Evolutionary conservation across 768 basidiomycete species (phyloP), one percentile per base, ranked within the genome.

Genomic region (Auriscalpium orientale): DNA sequence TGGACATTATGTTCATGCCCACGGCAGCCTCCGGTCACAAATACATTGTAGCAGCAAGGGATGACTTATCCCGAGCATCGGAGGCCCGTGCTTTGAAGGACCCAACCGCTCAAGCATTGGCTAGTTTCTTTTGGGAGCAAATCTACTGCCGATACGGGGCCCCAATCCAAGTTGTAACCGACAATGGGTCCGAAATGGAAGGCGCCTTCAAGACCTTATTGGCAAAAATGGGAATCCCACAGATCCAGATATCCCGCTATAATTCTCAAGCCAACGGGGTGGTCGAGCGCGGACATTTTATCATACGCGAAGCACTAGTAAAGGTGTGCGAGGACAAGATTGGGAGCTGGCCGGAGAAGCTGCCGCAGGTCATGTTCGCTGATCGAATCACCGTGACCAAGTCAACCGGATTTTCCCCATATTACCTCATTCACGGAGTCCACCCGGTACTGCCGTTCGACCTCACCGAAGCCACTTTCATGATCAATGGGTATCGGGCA

Each of bases 191-290:
- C 3, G 65, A 63, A 38, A 63, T 59, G 1, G 58, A 57, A 20
- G 66, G 59, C 21, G 64, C 63, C 6, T 64, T 63, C 20, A 21
- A 58, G n/a, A 10, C 16, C 16, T 44, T 68, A 1, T 12, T 56
- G 3, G 10, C 49, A 20, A 12, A 21, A 3, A 12, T 47, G 21
- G 46, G 57, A 0, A 64, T 68, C 10, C 58, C 53, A 7, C 72
- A 72, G 16, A 61, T 73, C 38, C 33, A 55, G 1, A 71, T 74
- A 11, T 71, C 66, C 1, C 59, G 66, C 1, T 73, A 73, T 52
- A 74, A 75, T 53, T 68, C 66, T 1, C 63, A 65, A 52, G 72
- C 66, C 3, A 73, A 73, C 50, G 70, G 74, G 35, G 63, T 74
- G n/a, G 70, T 74, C 0, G 71, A 75, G 63, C 54, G 66, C 11